These are phyloP conservation scores for Aphanomyces invadans DNA, from an alignment of 352 stramenopile species.

Conservation along the genomic window DNA sequence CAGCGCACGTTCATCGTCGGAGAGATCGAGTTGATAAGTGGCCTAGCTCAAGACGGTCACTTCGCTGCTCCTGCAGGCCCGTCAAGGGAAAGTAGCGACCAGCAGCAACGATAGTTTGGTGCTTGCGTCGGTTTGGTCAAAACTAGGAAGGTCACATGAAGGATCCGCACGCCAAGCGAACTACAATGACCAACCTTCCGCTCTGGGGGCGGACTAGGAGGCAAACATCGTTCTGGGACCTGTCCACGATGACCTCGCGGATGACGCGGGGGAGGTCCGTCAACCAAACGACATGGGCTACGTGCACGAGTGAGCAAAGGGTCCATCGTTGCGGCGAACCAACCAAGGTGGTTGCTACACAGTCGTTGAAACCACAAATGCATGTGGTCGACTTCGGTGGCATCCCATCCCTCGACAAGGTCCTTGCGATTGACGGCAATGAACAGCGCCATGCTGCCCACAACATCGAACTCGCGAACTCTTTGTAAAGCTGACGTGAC, in stretches of 20 bases:
- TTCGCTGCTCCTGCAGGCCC: no score
- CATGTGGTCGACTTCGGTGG: neutral
- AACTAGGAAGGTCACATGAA: no score
- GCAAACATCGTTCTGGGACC: conserved; percentile 5
- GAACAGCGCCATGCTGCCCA: neutral
- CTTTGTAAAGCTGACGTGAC: conserved; percentile 3
- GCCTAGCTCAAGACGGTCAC: no score
- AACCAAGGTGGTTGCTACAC: conserved; percentile 6
- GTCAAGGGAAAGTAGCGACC: no score
- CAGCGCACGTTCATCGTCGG: neutral
- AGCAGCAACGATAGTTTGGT: conserved; percentile 1
- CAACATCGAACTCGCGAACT: neutral
- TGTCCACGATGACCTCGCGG: neutral
- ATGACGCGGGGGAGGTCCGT: neutral
- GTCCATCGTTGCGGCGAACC: neutral
- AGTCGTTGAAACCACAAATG: conserved; percentile 10
- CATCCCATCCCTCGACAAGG: neutral
- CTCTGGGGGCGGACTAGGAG: conserved; percentile 16
- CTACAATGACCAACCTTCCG: conserved; percentile 6
- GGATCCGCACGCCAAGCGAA: no score
- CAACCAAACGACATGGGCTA: conserved; percentile 20
- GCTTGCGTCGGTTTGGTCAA: neutral
- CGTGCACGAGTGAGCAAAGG: neutral
- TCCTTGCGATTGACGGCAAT: neutral
- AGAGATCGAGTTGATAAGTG: neutral